phyloP scores from a whole-genome alignment of 2,329 filamentous ascomycete species.

The Trichophyton rubrum region DNA sequence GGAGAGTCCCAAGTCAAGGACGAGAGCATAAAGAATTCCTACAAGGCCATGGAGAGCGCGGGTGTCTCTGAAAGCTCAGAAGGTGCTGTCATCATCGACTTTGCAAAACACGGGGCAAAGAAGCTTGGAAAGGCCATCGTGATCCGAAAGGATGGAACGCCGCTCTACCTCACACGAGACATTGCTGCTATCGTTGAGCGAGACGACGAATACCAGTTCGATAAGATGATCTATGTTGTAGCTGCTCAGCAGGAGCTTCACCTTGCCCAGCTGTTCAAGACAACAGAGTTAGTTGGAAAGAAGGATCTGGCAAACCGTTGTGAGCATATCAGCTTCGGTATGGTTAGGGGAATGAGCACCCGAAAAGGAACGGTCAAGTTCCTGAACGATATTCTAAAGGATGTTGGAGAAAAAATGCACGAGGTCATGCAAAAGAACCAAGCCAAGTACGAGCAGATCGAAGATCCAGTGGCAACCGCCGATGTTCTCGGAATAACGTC shows the following conservation, averaged over 20 bases:
- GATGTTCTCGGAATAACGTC: slow-evolving; percentile 85
- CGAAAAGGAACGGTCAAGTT: slow-evolving; percentile 63
- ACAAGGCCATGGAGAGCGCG: slow-evolving; percentile 45
- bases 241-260: slow-evolving; percentile 54
- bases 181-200: slow-evolving; percentile 54
- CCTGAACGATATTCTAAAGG: slow-evolving; percentile 57
- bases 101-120: slow-evolving; percentile 54
- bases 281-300: slow-evolving; percentile 48
- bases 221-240: slow-evolving; percentile 58
- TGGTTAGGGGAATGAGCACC: slow-evolving; percentile 54
- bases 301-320: slow-evolving; percentile 48
- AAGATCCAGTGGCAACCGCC: slow-evolving; percentile 65
- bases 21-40: slow-evolving; percentile 50
- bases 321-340: slow-evolving; percentile 54
- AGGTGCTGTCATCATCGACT: slow-evolving; percentile 56
- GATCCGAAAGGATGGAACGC: slow-evolving; percentile 54
- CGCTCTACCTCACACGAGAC: slow-evolving; percentile 57
- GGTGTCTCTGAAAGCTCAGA: slow-evolving; percentile 52
- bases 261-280: slow-evolving; percentile 53
- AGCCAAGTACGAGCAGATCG: slow-evolving; percentile 80
- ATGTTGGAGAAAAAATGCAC: slow-evolving; percentile 91
- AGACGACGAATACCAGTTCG: slow-evolving; percentile 48
- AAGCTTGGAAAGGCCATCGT: slow-evolving; percentile 57
- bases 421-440: slow-evolving; percentile 89
- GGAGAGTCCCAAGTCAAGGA: slow-evolving; percentile 56